These are phyloP conservation scores for Mortierella claussenii DNA, from an alignment of 192 early-diverging fungal genomes.

Conservation along the genomic window DNA sequence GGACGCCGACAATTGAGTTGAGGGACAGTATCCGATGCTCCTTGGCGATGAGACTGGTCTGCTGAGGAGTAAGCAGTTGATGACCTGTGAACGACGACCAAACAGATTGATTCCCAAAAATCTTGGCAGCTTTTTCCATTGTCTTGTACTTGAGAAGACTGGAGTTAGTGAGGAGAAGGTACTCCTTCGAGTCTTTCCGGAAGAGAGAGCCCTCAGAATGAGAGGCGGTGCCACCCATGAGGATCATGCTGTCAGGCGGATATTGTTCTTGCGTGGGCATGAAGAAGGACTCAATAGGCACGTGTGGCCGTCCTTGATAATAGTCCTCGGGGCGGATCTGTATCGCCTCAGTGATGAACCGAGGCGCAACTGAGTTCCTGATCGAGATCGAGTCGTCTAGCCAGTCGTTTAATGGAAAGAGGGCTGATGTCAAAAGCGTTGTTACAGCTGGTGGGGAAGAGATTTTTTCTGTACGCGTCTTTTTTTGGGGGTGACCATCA, in stretches of 20 bases:
- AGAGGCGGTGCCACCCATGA: slow-evolving; percentile 39
- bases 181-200: slow-evolving; percentile 43
- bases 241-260: slow-evolving; percentile 33
- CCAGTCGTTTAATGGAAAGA: too few relatives aligned
- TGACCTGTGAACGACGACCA: slow-evolving; percentile 46
- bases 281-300: slow-evolving; percentile 42
- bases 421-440: too few relatives aligned
- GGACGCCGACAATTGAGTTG: slow-evolving; percentile 47
- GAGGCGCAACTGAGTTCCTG: slow-evolving; percentile 22
- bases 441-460: too few relatives aligned
- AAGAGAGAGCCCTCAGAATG: slow-evolving; percentile 40
- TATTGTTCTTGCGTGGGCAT: slow-evolving; percentile 50
- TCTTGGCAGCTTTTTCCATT: slow-evolving; percentile 52
- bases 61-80: slow-evolving; percentile 42
- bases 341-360: slow-evolving; percentile 22
- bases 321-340: slow-evolving; percentile 14
- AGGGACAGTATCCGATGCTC: slow-evolving; percentile 35
- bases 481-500: too few relatives aligned
- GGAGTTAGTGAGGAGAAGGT: slow-evolving; percentile 42
- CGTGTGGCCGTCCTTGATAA: slow-evolving; percentile 36
- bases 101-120: slow-evolving; percentile 49
- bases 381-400: slow-evolving; percentile 26
- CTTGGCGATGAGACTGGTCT: slow-evolving; percentile 35
- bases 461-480: too few relatives aligned
- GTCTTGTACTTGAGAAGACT: slow-evolving; percentile 45